phyloP scores from a whole-genome alignment of 495 filamentous ascomycete genomes.

The Xylaria scruposa region DNA sequence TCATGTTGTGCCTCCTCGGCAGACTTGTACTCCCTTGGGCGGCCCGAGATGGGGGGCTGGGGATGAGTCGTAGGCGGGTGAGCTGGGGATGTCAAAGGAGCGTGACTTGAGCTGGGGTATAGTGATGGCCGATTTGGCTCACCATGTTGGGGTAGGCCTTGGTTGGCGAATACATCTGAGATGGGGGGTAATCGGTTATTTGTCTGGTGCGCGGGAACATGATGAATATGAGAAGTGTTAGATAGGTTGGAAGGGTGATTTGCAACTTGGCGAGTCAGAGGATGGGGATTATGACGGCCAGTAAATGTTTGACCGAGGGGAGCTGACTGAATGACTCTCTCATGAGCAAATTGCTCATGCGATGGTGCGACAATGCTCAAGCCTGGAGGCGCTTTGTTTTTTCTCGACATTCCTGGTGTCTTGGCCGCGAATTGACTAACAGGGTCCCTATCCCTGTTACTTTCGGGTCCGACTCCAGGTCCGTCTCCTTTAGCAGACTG shows the following conservation, averaged over 20 bases:
- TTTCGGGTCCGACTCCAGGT: constrained; percentile 33
- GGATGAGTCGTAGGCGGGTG: constrained; percentile 50
- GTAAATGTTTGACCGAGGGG: constrained; percentile 97
- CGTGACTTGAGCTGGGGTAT: constrained; percentile 68
- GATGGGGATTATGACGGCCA: constrained; percentile 82
- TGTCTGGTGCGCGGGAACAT: constrained; percentile 86
- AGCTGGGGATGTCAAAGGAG: constrained; percentile 81
- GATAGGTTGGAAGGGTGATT: constrained; percentile 87
- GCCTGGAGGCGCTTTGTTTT: constrained; percentile 84
- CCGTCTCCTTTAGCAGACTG: constrained; percentile 76
- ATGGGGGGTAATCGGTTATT: constrained; percentile 93
- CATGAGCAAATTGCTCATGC: constrained; percentile 93
- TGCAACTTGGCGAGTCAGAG: constrained; percentile 79
- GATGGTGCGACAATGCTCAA: constrained; percentile 95
- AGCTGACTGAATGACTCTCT: constrained; percentile 95
- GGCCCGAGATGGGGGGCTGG: constrained; percentile 53
- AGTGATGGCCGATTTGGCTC: constrained; percentile 42
- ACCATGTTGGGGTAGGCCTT: constrained; percentile 73
- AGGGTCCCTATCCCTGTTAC: constrained; percentile 59
- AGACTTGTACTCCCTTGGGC: constrained; percentile 88
- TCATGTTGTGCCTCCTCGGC: constrained; percentile 94
- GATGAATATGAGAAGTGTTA: constrained; percentile 89
- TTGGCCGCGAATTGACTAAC: constrained; percentile 64
- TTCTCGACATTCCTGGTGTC: constrained; percentile 67
- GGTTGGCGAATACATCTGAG: constrained; percentile 84